A percentile compares a stretch with the other conserved stretches of the same genome.
phyloP scores from a whole-genome alignment of 2,329 filamentous ascomycete species.

The Microdochium nivale region DNA sequence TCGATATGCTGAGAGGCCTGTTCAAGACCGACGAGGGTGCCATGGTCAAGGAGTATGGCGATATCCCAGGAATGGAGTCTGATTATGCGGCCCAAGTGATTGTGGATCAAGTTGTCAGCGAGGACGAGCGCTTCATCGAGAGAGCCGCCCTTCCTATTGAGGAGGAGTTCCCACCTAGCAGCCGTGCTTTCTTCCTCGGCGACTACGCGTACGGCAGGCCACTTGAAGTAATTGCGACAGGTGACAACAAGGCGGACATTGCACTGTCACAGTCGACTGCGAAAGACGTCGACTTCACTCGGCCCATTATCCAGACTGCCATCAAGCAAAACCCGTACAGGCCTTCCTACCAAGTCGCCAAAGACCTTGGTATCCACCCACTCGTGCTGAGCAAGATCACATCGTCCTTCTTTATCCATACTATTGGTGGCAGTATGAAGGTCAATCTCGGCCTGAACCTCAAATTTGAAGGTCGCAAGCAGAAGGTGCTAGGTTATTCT shows the following conservation, averaged over 20 bases:
- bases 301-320: constrained; percentile 60
- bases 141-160: constrained; percentile 78
- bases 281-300: constrained; percentile 75
- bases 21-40: constrained; percentile 86
- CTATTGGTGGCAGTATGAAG: constrained; percentile 62
- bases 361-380: constrained; percentile 71
- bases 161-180: constrained; percentile 79
- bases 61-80: constrained; percentile 75
- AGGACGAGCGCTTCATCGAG: constrained; percentile 90
- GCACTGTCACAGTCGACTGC: constrained; percentile 64
- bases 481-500: constrained; percentile 93
- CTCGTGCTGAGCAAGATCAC: constrained; percentile 92
- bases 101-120: constrained; percentile 82
- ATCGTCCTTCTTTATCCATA: constrained; percentile 79
- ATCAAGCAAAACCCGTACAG: constrained; percentile 68
- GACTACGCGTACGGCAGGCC: constrained; percentile 90
- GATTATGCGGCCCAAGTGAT: constrained; percentile 88
- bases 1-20: constrained; percentile 89
- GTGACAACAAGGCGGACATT: constrained; percentile 67
- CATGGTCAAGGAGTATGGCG: constrained; percentile 84
- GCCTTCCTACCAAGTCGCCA: constrained; percentile 83
- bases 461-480: constrained; percentile 92
- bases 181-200: constrained; percentile 85
- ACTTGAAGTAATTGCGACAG: constrained; percentile 70
- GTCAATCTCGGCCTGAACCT: constrained; percentile 91